Evolutionary conservation across 106 monocot species (phyloP), one percentile per base, ranked within the genome.

Genomic region (Apostasia ramifera): DNA sequence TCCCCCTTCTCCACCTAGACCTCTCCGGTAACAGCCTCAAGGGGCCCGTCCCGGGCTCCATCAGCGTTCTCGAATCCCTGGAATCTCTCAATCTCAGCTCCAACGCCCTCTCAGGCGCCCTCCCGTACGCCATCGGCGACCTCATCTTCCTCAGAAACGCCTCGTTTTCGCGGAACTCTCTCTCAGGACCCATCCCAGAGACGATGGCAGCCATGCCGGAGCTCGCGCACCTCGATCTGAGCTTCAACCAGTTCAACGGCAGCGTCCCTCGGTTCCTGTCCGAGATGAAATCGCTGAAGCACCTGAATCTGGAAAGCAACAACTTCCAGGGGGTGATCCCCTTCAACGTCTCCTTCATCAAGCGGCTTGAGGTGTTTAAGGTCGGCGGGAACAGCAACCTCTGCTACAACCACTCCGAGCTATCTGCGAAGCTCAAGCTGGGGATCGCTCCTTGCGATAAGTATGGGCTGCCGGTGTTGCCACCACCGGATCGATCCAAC

Each of bases 191-290:
- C 5, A 61, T 94, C 41, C 94, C 94, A 6, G 78, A 79, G 40
- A 48, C 81, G 2, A 38, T 95, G 9, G 54, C 83, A 9, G 62
- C 74, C 62, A 68, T 95, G 61, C 61, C 91, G 6, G 72, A 72
- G 44, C 78, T 95, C 7, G 75, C 63, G 54, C 84, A 84, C 67
- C 82, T 95, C 66, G 89, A 95, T 73, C 82, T 91, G 6, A 83
- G 91, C 78, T 80, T 74, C 14, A 91, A 95, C 74, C 86, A 70
- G 78, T 69, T 95, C 80, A 91, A 91, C 12, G 89, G 91, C 5
- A 88, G 70, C 64, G 26, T 95, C 39, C 95, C 95, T 9, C 40
- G 8, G 59, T 92, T 81, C 72, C 48, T 91, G 0, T 57, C 82
- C 9, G 80, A 79, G 70, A 81, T 93, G 83, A 77, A 56, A 58